Percentiles rank a stretch among this genome's conserved stretches.
These are phyloP conservation scores for Cetraspora pellucida DNA, from an alignment of 192 early-diverging fungal species.

Conservation along the genomic window DNA sequence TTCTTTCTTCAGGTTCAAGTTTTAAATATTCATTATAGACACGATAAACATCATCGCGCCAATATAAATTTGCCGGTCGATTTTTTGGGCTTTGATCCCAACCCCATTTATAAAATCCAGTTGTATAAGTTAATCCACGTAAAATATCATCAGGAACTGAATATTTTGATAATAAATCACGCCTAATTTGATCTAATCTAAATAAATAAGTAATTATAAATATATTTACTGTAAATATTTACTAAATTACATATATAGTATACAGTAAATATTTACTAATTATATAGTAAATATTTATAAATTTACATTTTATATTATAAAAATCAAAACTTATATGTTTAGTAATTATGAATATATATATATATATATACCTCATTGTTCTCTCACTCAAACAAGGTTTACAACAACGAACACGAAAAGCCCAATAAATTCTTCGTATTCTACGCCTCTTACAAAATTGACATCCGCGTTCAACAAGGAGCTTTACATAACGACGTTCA, in stretches of 20 bases:
- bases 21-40: neutral
- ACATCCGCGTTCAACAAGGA: slow-evolving; percentile 9
- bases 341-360: neutral
- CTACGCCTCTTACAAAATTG: slow-evolving; percentile 20
- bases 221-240: neutral
- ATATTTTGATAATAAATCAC: neutral
- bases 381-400: slow-evolving; percentile 13
- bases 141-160: slow-evolving; percentile 20
- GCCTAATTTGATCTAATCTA: slow-evolving; percentile 14
- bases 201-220: neutral
- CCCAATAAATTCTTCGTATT: slow-evolving; percentile 29
- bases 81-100: slow-evolving; percentile 10
- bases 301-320: too few relatives aligned
- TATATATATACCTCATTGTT: slow-evolving; percentile 23
- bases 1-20: neutral
- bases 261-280: neutral
- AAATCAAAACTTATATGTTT: neutral
- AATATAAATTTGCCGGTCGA: slow-evolving; percentile 18
- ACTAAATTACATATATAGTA: too few relatives aligned
- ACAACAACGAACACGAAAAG: slow-evolving; percentile 26
- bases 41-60: neutral
- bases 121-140: neutral
- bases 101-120: slow-evolving; percentile 10
- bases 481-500: slow-evolving; percentile 3
- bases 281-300: too few relatives aligned